phyloP scores from a whole-genome alignment of 2,329 filamentous ascomycete species.

The Mycogone perniciosa region DNA sequence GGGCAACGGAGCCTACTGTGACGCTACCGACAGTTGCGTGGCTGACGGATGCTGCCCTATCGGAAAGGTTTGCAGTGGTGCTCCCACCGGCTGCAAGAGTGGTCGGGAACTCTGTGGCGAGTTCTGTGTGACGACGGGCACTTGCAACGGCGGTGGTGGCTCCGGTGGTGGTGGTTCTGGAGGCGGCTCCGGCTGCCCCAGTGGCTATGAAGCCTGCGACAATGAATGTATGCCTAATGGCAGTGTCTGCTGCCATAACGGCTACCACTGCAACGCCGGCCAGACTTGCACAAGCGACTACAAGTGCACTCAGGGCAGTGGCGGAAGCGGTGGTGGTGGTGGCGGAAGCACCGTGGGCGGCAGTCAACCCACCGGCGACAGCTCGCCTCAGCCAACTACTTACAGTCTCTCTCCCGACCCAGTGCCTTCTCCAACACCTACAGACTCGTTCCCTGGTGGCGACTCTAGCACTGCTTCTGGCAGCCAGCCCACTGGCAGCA shows the following conservation, averaged over 20 bases:
- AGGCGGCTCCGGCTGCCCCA: conserved; percentile 6
- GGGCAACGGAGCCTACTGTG: conserved; percentile 11
- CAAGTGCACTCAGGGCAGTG: conserved; percentile 4
- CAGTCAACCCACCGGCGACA: not conserved
- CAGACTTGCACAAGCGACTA: conserved; percentile 12
- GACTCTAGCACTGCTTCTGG: not conserved
- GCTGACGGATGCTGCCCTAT: conserved; percentile 25
- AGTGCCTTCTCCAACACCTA: conserved; percentile 1
- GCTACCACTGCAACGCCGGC: conserved; percentile 17
- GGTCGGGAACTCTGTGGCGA: conserved; percentile 16
- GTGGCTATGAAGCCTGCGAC: conserved; percentile 12
- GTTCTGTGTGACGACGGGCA: conserved; percentile 9
- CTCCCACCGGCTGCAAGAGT: conserved; percentile 7
- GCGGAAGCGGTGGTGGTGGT: conserved; percentile 11
- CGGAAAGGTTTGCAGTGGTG: conserved; percentile 21
- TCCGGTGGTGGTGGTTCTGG: conserved; percentile 15
- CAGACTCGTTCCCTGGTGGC: conserved; percentile 4
- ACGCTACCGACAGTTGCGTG: conserved; percentile 10
- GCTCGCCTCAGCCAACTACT: not conserved
- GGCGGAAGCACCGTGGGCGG: conserved; percentile 7
- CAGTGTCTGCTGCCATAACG: conserved; percentile 18
- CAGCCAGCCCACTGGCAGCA: not conserved
- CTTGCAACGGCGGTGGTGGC: conserved; percentile 13
- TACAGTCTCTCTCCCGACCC: conserved; percentile 4
- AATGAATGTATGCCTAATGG: conserved; percentile 17